Evolutionary conservation across 2,329 filamentous ascomycete genomes (phyloP), one percentile per base, ranked within the genome.

Genomic region (Clarireedia sp.): DNA sequence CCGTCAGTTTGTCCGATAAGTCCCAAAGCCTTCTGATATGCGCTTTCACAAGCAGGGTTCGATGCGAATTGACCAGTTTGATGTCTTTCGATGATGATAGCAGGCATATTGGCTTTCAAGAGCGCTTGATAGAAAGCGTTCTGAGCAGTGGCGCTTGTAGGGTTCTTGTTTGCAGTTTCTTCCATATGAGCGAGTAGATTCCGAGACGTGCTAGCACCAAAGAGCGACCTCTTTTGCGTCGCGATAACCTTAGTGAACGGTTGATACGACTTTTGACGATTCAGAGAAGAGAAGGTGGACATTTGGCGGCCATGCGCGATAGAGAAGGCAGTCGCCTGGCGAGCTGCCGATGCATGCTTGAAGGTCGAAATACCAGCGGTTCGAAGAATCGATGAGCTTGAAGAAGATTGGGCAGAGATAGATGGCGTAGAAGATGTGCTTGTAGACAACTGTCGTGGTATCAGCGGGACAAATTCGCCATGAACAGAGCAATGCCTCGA

Each of bases 121-220:
- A 99, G 81, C 46, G 91, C 86, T 68, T 92, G 87, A 69, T 99
- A 99, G 70, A 99, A 96, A 16, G 89, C 86, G 69, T 92, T 94
- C 70, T 99, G 94, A 19, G 90, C 85, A 44, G 87, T 87, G 26
- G 90, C 86, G 70, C 90, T 97, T 57, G 78, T 81, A 1, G 94
- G 90, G 66, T 96, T 95, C 71, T 90, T 87, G 73, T 97, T 99
- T 38, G 94, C 95, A 23, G 88, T 87, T 69, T 91, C 87, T 73
- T 99, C 94, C 63, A 91, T 80, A 62, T 89, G 87, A 36, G 90
- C 90, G 36, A 99, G 81, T 55, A 92, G 76, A 60, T 78, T 83
- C 58, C 79, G 76, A 46, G 82, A 64, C 9, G 60, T 58, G 40
- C 46, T 60, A 23, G 56, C 59, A 19, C 64, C 62, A 53, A 67